Base-by-base conservation (phyloP, 2,329 filamentous ascomycete species). In the Aspergillus sp. region DNA sequence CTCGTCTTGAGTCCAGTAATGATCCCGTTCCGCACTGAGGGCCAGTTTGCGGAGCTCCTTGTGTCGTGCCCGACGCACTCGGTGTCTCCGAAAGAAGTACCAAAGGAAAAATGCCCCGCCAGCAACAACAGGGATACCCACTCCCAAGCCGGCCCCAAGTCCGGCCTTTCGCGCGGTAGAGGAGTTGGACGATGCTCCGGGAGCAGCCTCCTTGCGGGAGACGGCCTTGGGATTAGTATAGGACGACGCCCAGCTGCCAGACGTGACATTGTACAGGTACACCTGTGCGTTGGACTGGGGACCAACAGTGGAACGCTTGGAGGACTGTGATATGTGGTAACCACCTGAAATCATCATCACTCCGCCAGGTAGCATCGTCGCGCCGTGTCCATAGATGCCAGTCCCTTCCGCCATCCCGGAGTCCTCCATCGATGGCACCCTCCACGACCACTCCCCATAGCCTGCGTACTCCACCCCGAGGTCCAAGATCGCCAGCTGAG, bases 401-500 rank as follows among this genome's bases (percentile, higher is more conserved):
- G 71, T 69, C 7, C 73, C 76, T 29, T 67, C 57, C 2, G 70
- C 58, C 19, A 78, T 67, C 2, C 76, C 78, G 40, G 63, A 60
- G 7, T 73, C 73, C n/a, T 69, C 57, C 10, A 58, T 56, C 4
- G 66, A 62, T 6, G 75, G 75, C n/a, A 71, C 55, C 7, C 53
- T 71, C 77, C 77, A 79, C 9, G 60, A 60, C 77, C 77, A 79
- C 44, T 71, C 63, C 1, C 70, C 69, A 25, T 64, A 61, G 16
- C 75, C 75, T 7, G 86, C 88, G 65, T 89, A 94, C 3, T 86
- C 86, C 55, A 86, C 81, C 5, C 87, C 89, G 52, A 97, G 78
- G 53, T 89, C 78, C 3, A 97, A 76, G 3, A 97, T 73, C 0
- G 84, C 88, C 21, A 97, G 77, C 66, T 96, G 91, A 1, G 94